Conservation (phyloP, 2,329 filamentous ascomycete species). For the Calycina marina region DNA sequence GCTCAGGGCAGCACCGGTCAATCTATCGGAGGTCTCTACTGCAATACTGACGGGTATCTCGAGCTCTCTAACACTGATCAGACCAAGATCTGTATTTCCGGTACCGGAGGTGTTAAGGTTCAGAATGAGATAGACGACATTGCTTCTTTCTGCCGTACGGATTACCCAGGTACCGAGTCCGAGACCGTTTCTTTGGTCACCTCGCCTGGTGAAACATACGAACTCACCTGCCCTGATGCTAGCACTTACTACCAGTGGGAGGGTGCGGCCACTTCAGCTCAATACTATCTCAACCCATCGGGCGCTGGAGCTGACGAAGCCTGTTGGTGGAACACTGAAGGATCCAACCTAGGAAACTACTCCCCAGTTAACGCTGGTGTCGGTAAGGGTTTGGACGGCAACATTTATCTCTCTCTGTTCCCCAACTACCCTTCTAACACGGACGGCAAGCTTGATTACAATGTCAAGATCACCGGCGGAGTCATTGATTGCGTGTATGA, state of each 20-base stretch:
- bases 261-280: constrained; percentile 62
- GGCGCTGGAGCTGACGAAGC: constrained; percentile 51
- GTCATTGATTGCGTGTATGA: constrained; percentile 20
- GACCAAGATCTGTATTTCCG: constrained; percentile 59
- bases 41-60: constrained; percentile 58
- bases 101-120: constrained; percentile 52
- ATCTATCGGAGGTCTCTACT: constrained; percentile 79
- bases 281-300: constrained; percentile 91
- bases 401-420: constrained; percentile 72
- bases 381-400: constrained; percentile 47
- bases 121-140: constrained; percentile 55
- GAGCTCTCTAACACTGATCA: constrained; percentile 56
- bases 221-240: constrained; percentile 58
- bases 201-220: constrained; percentile 39
- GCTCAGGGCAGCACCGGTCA: constrained; percentile 67
- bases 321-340: constrained; percentile 62
- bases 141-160: constrained; percentile 78
- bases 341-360: constrained; percentile 57
- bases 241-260: constrained; percentile 68
- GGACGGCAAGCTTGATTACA: constrained; percentile 54
- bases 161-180: constrained; percentile 84
- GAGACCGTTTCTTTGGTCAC: constrained; percentile 69
- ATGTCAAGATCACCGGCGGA: constrained; percentile 58
- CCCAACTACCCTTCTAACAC: constrained; percentile 64
- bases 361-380: constrained; percentile 77